phyloP scores from a whole-genome alignment of 2,329 filamentous ascomycete genomes.

The Hypomyces rosellus region DNA sequence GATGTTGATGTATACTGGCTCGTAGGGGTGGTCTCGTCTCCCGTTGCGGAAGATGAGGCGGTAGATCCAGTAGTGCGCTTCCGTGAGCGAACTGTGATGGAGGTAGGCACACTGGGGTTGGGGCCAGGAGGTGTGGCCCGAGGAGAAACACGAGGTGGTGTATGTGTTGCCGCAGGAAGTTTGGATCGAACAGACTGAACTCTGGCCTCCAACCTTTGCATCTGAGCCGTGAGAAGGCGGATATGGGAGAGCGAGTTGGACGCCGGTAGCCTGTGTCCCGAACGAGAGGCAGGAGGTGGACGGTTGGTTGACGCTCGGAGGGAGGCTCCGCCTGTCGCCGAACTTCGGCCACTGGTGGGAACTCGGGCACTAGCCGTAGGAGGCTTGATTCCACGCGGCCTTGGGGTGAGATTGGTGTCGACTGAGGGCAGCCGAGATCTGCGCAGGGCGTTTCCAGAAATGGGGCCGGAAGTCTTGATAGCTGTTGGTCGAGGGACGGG shows the following conservation, averaged over 20 bases:
- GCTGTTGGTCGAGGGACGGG: conserved; percentile 48
- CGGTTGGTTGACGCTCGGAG: conserved; percentile 41
- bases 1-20: conserved; percentile 30
- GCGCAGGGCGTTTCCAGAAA: conserved; percentile 22
- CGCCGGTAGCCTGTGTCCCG: conserved; percentile 45
- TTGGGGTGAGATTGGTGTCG: conserved; percentile 48
- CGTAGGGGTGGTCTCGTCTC: conserved; percentile 47
- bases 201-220: conserved; percentile 91
- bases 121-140: conserved; percentile 42
- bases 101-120: conserved; percentile 42
- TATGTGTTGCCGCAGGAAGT: conserved; percentile 72
- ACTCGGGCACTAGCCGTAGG: conserved; percentile 1
- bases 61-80: conserved; percentile 59
- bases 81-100: conserved; percentile 59
- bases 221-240: conserved; percentile 87
- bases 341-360: conserved; percentile 32
- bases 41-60: conserved; percentile 42
- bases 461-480: conserved; percentile 26
- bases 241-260: conserved; percentile 83
- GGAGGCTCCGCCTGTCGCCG: conserved; percentile 41
- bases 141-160: conserved; percentile 76
- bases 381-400: conserved; percentile 36
- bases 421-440: conserved; percentile 50
- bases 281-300: conserved; percentile 48
- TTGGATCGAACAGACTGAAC: conserved; percentile 90